phyloP scores from a whole-genome alignment of 2,329 filamentous ascomycete species.

The Ophiostoma piceae region DNA sequence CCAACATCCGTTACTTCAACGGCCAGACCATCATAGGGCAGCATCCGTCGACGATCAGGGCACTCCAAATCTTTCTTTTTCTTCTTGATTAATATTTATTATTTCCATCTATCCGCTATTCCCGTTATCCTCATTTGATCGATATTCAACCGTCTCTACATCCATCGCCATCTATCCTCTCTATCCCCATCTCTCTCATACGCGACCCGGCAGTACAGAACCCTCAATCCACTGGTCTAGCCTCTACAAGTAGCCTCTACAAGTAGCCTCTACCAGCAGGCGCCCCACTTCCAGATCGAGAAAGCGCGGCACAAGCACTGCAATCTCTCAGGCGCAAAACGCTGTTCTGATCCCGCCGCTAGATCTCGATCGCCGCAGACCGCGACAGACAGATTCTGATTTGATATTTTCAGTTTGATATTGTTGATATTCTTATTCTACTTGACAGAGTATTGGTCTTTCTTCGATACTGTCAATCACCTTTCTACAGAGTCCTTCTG shows the following conservation, averaged over 20 bases:
- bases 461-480: background rate
- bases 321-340: slow-evolving; percentile 14
- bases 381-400: background rate
- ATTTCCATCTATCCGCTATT: background rate
- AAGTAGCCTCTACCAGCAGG: no score
- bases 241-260: no score
- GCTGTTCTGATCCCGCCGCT: slow-evolving; percentile 17
- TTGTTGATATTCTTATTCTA: background rate
- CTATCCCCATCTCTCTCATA: no score
- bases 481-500: background rate
- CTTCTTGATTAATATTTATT: background rate
- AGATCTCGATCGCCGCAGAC: slow-evolving; percentile 20
- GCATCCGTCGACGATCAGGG: slow-evolving; percentile 6
- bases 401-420: background rate
- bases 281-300: background rate
- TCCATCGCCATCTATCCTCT: no score
- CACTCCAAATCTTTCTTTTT: background rate
- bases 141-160: no score
- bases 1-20: background rate
- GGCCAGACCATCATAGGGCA: background rate
- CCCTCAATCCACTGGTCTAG: no score
- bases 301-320: background rate
- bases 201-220: no score
- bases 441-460: background rate
- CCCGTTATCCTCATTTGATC: background rate